Percentiles rank a stretch among this genome's conserved stretches.
These are phyloP conservation scores for Marasmius oreades DNA, from an alignment of 1,284 basidiomycete genomes.

Conservation along the genomic window DNA sequence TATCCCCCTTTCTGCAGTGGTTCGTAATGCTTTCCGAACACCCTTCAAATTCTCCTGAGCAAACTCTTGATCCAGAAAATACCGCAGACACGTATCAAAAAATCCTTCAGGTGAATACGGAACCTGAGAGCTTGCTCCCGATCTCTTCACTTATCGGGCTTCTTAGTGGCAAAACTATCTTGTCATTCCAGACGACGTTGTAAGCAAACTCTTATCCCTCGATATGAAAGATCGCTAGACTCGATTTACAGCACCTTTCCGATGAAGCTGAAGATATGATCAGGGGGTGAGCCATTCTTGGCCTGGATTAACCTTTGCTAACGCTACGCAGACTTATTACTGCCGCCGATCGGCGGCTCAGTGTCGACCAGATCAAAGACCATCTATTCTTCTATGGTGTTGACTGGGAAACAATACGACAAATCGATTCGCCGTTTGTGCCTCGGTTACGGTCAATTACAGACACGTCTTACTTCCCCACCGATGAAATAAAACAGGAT, in stretches of 20 bases:
- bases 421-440: conserved; percentile 94
- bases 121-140: background rate
- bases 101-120: conserved; percentile 57
- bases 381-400: conserved; percentile 98
- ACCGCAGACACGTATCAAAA: conserved; percentile 99
- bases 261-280: conserved; percentile 93
- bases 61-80: conserved; percentile 63
- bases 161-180: conserved; percentile 85
- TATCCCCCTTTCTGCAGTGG: conserved; percentile 89
- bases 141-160: background rate
- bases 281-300: conserved; percentile 48
- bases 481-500: conserved; percentile 91
- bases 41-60: background rate
- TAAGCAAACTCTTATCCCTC: background rate
- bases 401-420: conserved; percentile 86
- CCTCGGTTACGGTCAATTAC: conserved; percentile 90
- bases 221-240: background rate
- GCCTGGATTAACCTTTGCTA: background rate
- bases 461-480: conserved; percentile 97
- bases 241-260: conserved; percentile 59
- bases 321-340: conserved; percentile 65
- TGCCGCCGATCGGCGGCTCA: conserved; percentile 79
- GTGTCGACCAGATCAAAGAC: conserved; percentile 85
- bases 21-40: background rate
- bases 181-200: conserved; percentile 90